Evolutionary conservation across 1,284 basidiomycete species (phyloP), one percentile per base, ranked within the genome.

Genomic region (Entoloma clypeatum): DNA sequence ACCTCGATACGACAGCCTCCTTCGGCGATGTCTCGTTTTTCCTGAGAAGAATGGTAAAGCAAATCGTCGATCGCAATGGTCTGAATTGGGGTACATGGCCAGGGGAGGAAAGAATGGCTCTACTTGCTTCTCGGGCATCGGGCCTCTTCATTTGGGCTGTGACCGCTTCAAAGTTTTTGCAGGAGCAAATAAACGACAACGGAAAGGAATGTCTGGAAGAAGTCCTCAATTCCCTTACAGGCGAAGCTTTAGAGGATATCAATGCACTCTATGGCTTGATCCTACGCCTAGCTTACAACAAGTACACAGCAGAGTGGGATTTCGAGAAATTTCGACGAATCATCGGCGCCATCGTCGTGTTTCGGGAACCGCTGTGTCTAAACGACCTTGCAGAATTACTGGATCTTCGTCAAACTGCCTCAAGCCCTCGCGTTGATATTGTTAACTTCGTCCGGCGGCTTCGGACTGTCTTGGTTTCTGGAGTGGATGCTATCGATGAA

Each of bases 401-500:
- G n/a, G n/a, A n/a, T n/a, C n/a, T n/a, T n/a, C n/a, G n/a, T n/a
- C n/a, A n/a, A n/a, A n/a, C n/a, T n/a, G n/a, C n/a, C n/a, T n/a
- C n/a, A n/a, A n/a, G n/a, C n/a, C n/a, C 32, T 11, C 25, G n/a
- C n/a, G 40, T 28, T 18, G 40, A 42, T 9, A 33, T 42, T 10
- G 19, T 22, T 7, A 13, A 35, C 5, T 38, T 44, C 34, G 36
- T 39, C 28, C 42, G 30, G 6, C 41, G 31, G 28, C 28, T 43
- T 29, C 40, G 44, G n/a, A 33, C 44, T 22, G 39, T 46, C 8
- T 24, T 46, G 21, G 41, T 42, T 8, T 26, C 23, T n/a, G 44
- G 44, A 22, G 29, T 29, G 21, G 44, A 37, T 29, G 13, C 30
- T 10, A 34, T 46, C 14, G 27, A 31, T 22, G 9, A n/a, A 16